Conservation (phyloP, 2,329 filamentous ascomycete genomes). For the Trichophyton benhamiae region DNA sequence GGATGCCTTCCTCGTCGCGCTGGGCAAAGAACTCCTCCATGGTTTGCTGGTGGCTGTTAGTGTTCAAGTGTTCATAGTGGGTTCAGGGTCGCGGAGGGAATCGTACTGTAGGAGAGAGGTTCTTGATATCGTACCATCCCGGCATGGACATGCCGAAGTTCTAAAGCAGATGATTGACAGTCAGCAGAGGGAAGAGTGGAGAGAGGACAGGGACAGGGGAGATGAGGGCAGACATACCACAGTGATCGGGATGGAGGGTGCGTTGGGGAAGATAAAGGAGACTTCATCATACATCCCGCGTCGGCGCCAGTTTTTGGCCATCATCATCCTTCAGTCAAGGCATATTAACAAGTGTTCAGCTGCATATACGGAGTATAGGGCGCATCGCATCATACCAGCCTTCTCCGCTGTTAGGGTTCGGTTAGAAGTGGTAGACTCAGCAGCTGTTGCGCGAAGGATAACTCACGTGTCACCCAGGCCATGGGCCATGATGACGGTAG, state of each 20-base stretch:
- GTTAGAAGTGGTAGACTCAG: slow-evolving; percentile 6
- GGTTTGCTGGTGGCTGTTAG: slow-evolving; percentile 21
- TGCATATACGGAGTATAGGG: background rate
- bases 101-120: slow-evolving; percentile 32
- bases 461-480: slow-evolving; percentile 73
- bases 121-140: slow-evolving; percentile 45
- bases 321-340: slow-evolving; percentile 44
- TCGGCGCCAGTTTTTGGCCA: slow-evolving; percentile 78
- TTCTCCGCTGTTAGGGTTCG: slow-evolving; percentile 30
- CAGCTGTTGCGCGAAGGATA: background rate
- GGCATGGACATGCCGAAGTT: slow-evolving; percentile 71
- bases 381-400: slow-evolving; percentile 30
- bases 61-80: background rate
- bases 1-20: slow-evolving; percentile 55
- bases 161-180: slow-evolving; percentile 29
- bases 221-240: slow-evolving; percentile 39
- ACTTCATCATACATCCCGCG: slow-evolving; percentile 74
- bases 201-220: background rate
- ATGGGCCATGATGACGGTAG: slow-evolving; percentile 88
- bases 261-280: slow-evolving; percentile 88
- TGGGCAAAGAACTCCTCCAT: slow-evolving; percentile 30
- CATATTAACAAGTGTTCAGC: background rate
- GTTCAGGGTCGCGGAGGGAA: slow-evolving; percentile 4
- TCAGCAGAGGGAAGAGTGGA: background rate
- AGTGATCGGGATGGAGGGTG: slow-evolving; percentile 76